These are phyloP conservation scores for Torulaspora globosa DNA, from an alignment of 1,139 yeast genomes.

Conservation along the genomic window DNA sequence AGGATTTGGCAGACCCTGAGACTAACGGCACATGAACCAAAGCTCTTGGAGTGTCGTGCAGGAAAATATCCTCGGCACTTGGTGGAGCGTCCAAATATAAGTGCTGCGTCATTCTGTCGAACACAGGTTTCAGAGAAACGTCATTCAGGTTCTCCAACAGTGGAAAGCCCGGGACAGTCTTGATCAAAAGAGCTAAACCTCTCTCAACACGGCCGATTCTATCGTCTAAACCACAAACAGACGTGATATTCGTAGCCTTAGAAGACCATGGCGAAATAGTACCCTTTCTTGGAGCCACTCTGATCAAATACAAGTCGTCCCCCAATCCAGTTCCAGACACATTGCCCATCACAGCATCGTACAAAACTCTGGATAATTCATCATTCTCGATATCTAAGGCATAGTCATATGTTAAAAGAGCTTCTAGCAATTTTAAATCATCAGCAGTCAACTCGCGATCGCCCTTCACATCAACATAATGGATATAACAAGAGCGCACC, in stretches of 20 bases:
- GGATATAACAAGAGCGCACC: conserved; percentile 73
- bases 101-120: conserved; percentile 93
- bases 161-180: conserved; percentile 65
- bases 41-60: conserved; percentile 80
- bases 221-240: conserved; percentile 75
- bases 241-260: conserved; percentile 91
- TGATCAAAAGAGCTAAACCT: conserved; percentile 71
- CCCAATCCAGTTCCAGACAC: conserved; percentile 38
- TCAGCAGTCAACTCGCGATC: conserved; percentile 38
- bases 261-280: conserved; percentile 99
- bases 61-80: conserved; percentile 63
- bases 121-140: conserved; percentile 63
- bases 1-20: conserved; percentile 28
- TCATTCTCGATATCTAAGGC: conserved; percentile 52
- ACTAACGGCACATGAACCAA: conserved; percentile 64
- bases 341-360: conserved; percentile 39
- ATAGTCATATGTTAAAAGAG: conserved; percentile 71
- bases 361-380: conserved; percentile 46
- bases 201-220: conserved; percentile 83
- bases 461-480: conserved; percentile 63
- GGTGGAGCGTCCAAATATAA: conserved; percentile 60
- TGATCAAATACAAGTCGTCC: conserved; percentile 55
- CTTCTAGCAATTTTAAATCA: conserved; percentile 51
- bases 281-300: conserved; percentile 89
- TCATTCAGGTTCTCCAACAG: conserved; percentile 51